phyloP scores from a whole-genome alignment of 768 basidiomycete species.

The Lanmaoa pseudosensibilis region DNA sequence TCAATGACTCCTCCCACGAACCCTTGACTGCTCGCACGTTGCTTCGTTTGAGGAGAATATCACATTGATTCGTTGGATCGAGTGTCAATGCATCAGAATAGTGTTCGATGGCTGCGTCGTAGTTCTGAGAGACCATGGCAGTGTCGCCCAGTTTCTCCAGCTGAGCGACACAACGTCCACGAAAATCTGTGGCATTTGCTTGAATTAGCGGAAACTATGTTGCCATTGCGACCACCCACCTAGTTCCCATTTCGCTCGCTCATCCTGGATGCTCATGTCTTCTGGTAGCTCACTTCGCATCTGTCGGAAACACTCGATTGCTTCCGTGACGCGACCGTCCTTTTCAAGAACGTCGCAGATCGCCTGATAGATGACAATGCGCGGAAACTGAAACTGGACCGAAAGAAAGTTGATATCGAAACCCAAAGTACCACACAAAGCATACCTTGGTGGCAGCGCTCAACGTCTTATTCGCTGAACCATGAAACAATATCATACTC shows the following conservation, averaged over 20 bases:
- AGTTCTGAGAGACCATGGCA: not conserved
- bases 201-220: not conserved
- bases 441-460: not conserved
- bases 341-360: conserved; percentile 6
- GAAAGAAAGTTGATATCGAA: not conserved
- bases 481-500: not conserved
- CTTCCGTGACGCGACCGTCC: not conserved
- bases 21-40: not conserved
- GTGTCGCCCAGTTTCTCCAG: not conserved
- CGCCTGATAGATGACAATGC: not conserved
- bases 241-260: not conserved
- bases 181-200: not conserved
- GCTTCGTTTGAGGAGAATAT: conserved; percentile 8
- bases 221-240: not conserved
- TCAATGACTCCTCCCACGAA: conserved; percentile 1
- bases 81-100: not conserved
- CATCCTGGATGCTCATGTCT: not conserved
- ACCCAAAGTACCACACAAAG: not conserved
- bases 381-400: not conserved
- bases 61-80: rapidly evolving
- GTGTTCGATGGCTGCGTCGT: not conserved
- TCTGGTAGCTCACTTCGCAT: not conserved
- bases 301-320: not conserved
- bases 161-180: not conserved
- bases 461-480: not conserved